Evolutionary conservation across 495 filamentous ascomycete species (phyloP).

Genomic region (Talaromyces wortmannii): DNA sequence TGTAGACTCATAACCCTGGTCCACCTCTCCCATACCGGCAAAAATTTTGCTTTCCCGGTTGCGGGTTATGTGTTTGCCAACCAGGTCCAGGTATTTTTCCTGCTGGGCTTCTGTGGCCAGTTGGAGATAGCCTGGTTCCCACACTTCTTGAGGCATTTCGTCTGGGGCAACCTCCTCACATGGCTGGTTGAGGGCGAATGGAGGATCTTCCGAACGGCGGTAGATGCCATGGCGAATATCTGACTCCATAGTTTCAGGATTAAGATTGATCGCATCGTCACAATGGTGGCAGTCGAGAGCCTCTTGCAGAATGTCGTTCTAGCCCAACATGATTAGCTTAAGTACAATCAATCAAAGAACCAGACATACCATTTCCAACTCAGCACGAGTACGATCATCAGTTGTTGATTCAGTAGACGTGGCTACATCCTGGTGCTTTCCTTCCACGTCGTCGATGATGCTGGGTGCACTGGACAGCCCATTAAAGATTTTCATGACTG

Average conservation of each 20-base stretch:
- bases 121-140: slow-evolving; percentile 13
- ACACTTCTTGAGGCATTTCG: slow-evolving; percentile 9
- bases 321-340: neutral
- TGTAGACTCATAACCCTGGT: neutral
- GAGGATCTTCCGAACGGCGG: slow-evolving; percentile 14
- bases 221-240: slow-evolving; percentile 18
- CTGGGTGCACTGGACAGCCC: neutral
- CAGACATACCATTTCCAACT: slow-evolving; percentile 7
- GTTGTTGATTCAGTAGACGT: neutral
- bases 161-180: slow-evolving; percentile 2
- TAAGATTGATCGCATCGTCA: slow-evolving; percentile 6
- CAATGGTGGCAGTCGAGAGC: slow-evolving; percentile 24
- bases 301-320: slow-evolving; percentile 19
- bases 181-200: slow-evolving; percentile 12
- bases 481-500: slow-evolving; percentile 3
- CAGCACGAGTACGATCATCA: neutral
- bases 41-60: slow-evolving; percentile 3
- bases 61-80: neutral
- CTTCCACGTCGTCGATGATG: neutral
- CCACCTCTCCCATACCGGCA: neutral
- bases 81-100: slow-evolving; percentile 3
- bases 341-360: neutral
- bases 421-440: neutral
- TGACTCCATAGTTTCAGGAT: slow-evolving; percentile 13
- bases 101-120: slow-evolving; percentile 15